Conservation (phyloP, 2,329 filamentous ascomycete species). For the Parastagonospora avenae region DNA sequence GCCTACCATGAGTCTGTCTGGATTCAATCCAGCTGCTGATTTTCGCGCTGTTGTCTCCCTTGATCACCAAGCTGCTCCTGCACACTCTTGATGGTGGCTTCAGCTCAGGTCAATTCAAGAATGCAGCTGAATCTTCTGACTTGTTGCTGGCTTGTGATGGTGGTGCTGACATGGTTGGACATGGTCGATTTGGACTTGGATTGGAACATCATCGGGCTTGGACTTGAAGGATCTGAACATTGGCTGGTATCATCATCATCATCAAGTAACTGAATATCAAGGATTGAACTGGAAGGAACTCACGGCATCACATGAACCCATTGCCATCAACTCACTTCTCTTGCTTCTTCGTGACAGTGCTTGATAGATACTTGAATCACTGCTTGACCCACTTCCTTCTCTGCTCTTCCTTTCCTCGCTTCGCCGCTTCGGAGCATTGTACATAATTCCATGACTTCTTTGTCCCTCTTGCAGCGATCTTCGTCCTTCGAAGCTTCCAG, state of each 20-base stretch:
- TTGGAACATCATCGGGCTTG: neutral
- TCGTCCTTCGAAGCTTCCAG: too few relatives aligned
- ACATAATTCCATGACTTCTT: too few relatives aligned
- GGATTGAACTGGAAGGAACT: neutral
- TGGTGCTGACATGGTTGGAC: neutral
- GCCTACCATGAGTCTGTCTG: slow-evolving; percentile 1
- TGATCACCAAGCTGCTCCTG: slow-evolving; percentile 2
- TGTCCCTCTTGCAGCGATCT: too few relatives aligned
- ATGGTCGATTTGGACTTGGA: neutral
- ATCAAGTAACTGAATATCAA: neutral
- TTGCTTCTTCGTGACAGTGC: too few relatives aligned
- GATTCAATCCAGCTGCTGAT: neutral
- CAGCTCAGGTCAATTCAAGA: slow-evolving; percentile 7
- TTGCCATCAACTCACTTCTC: too few relatives aligned
- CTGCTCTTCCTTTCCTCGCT: too few relatives aligned
- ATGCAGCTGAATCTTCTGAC: slow-evolving; percentile 2
- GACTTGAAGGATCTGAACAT: neutral
- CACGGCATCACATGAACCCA: neutral
- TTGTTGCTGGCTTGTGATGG: neutral
- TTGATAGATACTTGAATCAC: too few relatives aligned
- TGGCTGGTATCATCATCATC: neutral
- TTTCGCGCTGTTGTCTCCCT: neutral
- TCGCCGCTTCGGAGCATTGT: too few relatives aligned
- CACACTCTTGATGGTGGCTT: slow-evolving; percentile 8
- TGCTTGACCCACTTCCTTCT: too few relatives aligned